These are phyloP conservation scores for Aspergillus tubingensis DNA, from an alignment of 2,329 filamentous ascomycete species.

Conservation along the genomic window DNA sequence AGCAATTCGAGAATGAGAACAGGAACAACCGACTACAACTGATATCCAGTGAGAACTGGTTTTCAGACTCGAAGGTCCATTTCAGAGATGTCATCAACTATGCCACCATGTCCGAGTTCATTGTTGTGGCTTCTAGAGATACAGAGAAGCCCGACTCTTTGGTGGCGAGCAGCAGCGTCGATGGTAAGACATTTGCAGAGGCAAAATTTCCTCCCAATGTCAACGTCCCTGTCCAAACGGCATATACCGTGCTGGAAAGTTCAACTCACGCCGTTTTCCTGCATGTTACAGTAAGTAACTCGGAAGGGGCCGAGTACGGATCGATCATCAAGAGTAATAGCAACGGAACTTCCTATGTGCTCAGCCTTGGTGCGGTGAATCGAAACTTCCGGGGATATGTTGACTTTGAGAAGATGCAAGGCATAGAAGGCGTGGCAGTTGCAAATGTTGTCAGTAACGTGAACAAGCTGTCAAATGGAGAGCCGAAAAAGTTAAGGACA, in stretches of 20 bases:
- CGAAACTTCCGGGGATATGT: slow-evolving; percentile 75
- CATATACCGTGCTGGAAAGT: slow-evolving; percentile 92
- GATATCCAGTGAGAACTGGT: slow-evolving; percentile 77
- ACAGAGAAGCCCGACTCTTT: slow-evolving; percentile 66
- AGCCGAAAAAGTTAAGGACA: slow-evolving; percentile 78
- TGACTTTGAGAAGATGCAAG: slow-evolving; percentile 94
- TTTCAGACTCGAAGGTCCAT: slow-evolving; percentile 64
- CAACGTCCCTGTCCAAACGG: slow-evolving; percentile 72
- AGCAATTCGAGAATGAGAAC: slow-evolving; percentile 65
- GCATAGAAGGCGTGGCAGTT: slow-evolving; percentile 84
- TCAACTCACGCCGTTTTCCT: slow-evolving; percentile 93
- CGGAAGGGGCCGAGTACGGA: slow-evolving; percentile 69
- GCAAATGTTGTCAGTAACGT: slow-evolving; percentile 83
- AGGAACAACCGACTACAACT: slow-evolving; percentile 67
- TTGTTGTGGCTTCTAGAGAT: slow-evolving; percentile 75
- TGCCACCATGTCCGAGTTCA: slow-evolving; percentile 95
- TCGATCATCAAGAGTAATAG: slow-evolving; percentile 97
- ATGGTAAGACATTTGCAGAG: slow-evolving; percentile 78
- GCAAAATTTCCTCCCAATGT: slow-evolving; percentile 87
- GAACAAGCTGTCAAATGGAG: slow-evolving; percentile 58
- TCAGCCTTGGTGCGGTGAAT: slow-evolving; percentile 81
- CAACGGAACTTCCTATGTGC: slow-evolving; percentile 91
- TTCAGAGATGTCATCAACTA: slow-evolving; percentile 78
- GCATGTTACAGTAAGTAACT: slow-evolving; percentile 78
- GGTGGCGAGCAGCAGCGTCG: slow-evolving; percentile 78